Percentiles rank a stretch among this genome's conserved stretches.
These are phyloP conservation scores for Tremellales sp. DNA, from an alignment of 1,284 basidiomycete species.

Conservation along the genomic window DNA sequence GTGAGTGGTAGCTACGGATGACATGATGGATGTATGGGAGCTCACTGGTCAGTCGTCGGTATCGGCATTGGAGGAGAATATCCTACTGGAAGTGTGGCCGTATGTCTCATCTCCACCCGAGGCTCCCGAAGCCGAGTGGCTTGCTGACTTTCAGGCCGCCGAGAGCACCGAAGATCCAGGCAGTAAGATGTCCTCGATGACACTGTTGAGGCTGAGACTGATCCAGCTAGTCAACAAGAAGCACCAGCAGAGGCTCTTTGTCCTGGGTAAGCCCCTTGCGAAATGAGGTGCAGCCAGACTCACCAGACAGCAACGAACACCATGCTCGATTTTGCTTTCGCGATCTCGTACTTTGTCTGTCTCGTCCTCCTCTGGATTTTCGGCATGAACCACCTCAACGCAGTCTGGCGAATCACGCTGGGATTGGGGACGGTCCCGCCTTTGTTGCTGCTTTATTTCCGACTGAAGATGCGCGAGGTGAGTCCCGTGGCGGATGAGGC, in stretches of 20 bases:
- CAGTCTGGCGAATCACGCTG: constrained; percentile 82
- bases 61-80: constrained; percentile 78
- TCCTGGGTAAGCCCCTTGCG: constrained; percentile 57
- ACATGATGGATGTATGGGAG: constrained; percentile 49
- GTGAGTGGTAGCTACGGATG: constrained; percentile 52
- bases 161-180: constrained; percentile 75
- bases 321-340: constrained; percentile 88
- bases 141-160: constrained; percentile 53
- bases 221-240: constrained; percentile 59
- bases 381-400: constrained; percentile 71
- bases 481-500: not conserved
- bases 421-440: constrained; percentile 85
- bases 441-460: constrained; percentile 73
- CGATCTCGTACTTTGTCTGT: constrained; percentile 75
- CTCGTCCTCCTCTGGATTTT: constrained; percentile 84
- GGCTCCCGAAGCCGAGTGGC: not conserved
- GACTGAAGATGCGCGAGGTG: constrained; percentile 63
- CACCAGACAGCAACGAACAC: constrained; percentile 53
- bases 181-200: not conserved
- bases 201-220: not conserved
- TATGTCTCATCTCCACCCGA: not conserved
- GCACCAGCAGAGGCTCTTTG: constrained; percentile 79
- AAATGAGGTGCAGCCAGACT: not conserved
- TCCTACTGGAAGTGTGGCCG: constrained; percentile 82
- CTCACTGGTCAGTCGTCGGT: constrained; percentile 44